Percentiles rank a stretch among this genome's conserved stretches.
Evolutionary conservation across 2,329 filamentous ascomycete genomes (phyloP).

Genomic region (Fusarium sp.): DNA sequence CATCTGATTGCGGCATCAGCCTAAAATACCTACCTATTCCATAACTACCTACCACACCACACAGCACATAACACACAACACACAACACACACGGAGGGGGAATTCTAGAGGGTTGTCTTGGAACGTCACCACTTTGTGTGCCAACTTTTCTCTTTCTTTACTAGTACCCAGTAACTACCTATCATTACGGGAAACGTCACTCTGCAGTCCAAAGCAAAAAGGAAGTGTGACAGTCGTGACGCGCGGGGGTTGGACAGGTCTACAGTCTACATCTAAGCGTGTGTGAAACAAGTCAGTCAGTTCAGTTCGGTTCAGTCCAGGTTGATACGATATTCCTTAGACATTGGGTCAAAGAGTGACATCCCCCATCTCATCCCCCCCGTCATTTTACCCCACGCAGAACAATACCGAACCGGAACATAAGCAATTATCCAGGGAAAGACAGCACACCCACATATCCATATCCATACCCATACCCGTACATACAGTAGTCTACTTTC

Average conservation of each 20-base stretch:
- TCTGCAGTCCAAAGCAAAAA: conserved; percentile 19
- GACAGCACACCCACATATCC: conserved; percentile 17
- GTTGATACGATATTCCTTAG: too few species aligned
- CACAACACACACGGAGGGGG: not conserved
- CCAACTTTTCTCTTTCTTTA: too few species aligned
- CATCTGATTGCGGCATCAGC: conserved; percentile 30
- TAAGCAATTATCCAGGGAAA: conserved; percentile 26
- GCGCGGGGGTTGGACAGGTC: not conserved
- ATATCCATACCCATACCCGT: not conserved
- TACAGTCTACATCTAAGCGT: too few species aligned
- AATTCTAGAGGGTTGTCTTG: conserved; percentile 13
- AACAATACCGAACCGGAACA: conserved; percentile 18
- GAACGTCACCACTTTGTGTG: too few species aligned
- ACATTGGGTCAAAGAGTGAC: conserved; percentile 5
- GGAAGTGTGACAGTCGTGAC: not conserved
- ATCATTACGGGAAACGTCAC: conserved; percentile 27
- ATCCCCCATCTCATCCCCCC: not conserved
- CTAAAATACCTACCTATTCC: conserved; percentile 15
- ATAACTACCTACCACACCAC: conserved; percentile 1
- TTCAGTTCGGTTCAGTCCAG: too few species aligned
- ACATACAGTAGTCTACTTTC: conserved; percentile 12
- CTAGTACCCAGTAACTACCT: too few species aligned
- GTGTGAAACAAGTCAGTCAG: too few species aligned
- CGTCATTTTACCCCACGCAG: conserved; percentile 36
- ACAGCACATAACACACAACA: too few species aligned